Conservation (phyloP, 352 stramenopile genomes). For the Globisporangium okanoganense region DNA sequence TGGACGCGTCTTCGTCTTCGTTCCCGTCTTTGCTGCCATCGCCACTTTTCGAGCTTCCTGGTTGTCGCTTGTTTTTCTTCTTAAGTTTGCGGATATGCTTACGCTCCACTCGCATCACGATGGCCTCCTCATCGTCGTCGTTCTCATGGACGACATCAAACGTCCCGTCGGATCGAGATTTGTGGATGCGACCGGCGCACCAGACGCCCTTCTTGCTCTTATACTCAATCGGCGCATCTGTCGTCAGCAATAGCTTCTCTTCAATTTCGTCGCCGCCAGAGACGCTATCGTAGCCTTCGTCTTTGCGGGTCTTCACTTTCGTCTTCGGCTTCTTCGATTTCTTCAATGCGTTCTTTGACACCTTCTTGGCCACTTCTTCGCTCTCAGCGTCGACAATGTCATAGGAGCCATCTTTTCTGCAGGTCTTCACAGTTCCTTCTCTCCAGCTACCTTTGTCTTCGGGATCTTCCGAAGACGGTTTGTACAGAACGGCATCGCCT, state of each 20-base stretch:
- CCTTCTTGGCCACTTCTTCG: conserved; percentile 27
- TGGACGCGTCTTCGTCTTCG: conserved; percentile 17
- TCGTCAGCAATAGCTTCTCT: conserved; percentile 16
- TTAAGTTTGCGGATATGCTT: conserved; percentile 22
- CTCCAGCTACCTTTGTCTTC: conserved; percentile 23
- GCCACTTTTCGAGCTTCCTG: background rate
- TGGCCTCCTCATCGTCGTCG: conserved; percentile 29
- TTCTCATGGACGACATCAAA: conserved; percentile 47
- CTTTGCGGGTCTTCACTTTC: conserved; percentile 10
- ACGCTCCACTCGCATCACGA: conserved; percentile 27
- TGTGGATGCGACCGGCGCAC: conserved; percentile 26
- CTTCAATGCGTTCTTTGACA: conserved; percentile 18
- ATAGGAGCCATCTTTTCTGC: conserved; percentile 24
- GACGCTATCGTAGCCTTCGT: conserved; percentile 10
- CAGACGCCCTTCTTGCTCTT: conserved; percentile 33
- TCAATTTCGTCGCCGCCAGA: conserved; percentile 16
- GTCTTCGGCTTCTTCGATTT: conserved; percentile 12
- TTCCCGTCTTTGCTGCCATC: background rate
- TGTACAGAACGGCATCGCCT: conserved; percentile 24
- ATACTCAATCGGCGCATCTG: conserved; percentile 33
- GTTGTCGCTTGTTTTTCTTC: conserved; percentile 9
- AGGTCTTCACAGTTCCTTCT: conserved; percentile 25
- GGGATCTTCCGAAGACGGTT: background rate
- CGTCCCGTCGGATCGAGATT: conserved; percentile 36
- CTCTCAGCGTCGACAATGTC: conserved; percentile 34